phyloP scores from a whole-genome alignment of 2,329 filamentous ascomycete species.

The Verticillium nonalfalfae region DNA sequence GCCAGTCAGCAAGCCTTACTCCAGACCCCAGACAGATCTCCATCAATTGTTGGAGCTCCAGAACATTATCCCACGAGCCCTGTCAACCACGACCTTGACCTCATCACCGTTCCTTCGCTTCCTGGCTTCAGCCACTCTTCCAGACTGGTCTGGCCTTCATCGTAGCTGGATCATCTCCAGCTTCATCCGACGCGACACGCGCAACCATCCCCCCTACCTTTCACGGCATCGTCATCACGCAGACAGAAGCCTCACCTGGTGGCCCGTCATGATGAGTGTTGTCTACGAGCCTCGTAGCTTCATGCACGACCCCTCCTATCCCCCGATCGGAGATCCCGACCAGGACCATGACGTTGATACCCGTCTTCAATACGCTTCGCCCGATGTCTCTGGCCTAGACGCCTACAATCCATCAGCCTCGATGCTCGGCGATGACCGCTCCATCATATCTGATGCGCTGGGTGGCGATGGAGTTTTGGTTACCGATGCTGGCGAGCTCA shows the following conservation, averaged over 20 bases:
- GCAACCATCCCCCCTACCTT: neutral
- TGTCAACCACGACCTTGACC: neutral
- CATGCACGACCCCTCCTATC: conserved; percentile 40
- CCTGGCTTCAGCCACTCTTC: neutral
- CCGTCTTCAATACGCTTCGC: conserved; percentile 23
- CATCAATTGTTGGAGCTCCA: neutral
- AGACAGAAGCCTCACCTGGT: conserved; percentile 1
- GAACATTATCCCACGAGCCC: neutral
- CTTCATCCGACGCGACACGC: neutral
- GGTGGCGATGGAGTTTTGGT: conserved; percentile 25
- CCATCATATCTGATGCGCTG: conserved; percentile 27
- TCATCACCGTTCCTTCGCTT: neutral
- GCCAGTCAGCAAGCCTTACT: neutral
- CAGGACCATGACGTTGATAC: conserved; percentile 26
- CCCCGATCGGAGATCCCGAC: conserved; percentile 37
- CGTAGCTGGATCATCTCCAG: neutral
- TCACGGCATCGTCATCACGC: neutral
- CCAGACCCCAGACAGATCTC: neutral
- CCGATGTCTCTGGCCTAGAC: conserved; percentile 34
- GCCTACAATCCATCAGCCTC: conserved; percentile 33
- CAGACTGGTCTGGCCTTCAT: neutral
- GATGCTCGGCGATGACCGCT: conserved; percentile 29
- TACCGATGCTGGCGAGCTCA: conserved; percentile 31
- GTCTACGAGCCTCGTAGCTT: conserved; percentile 45
- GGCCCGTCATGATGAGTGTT: conserved; percentile 36